These are phyloP conservation scores for Neurospora discreta DNA, from an alignment of 495 filamentous ascomycete species.

Conservation along the genomic window DNA sequence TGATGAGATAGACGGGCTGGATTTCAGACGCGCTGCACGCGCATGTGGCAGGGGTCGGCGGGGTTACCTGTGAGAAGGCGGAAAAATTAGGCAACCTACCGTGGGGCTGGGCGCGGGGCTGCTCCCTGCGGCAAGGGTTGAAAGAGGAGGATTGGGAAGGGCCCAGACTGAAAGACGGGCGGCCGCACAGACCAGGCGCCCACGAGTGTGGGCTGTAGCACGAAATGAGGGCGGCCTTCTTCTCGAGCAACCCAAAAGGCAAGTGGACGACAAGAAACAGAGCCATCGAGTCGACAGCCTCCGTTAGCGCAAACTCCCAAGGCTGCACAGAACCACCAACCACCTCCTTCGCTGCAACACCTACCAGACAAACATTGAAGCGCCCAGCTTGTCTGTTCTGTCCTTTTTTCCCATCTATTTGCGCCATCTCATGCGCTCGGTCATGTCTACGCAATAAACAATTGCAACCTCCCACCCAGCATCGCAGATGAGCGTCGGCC, in stretches of 20 bases:
- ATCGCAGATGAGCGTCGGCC: neutral
- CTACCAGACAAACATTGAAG: neutral
- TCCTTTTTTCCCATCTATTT: neutral
- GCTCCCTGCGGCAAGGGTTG: constrained; percentile 3
- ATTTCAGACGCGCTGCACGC: neutral
- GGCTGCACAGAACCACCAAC: neutral
- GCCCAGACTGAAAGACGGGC: neutral
- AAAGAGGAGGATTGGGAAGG: neutral
- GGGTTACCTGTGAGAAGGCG: neutral
- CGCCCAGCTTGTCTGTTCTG: neutral
- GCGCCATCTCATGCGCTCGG: constrained; percentile 10
- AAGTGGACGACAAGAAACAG: neutral
- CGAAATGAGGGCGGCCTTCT: constrained; percentile 17
- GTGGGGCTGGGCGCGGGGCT: constrained; percentile 5
- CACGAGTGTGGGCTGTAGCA: constrained; percentile 2
- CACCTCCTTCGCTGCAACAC: neutral
- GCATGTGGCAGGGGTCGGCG: neutral
- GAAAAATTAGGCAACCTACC: constrained; percentile 3
- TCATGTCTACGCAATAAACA: constrained; percentile 11
- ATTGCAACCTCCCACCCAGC: neutral
- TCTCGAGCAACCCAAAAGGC: constrained; percentile 7
- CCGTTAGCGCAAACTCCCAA: neutral
- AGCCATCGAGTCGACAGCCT: neutral
- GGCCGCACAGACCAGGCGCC: constrained; percentile 10
- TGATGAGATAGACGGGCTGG: neutral